Percentiles rank a stretch among this genome's conserved stretches.
These are phyloP conservation scores for Orbilia javanica DNA, from an alignment of 2,329 filamentous ascomycete genomes.

Conservation along the genomic window DNA sequence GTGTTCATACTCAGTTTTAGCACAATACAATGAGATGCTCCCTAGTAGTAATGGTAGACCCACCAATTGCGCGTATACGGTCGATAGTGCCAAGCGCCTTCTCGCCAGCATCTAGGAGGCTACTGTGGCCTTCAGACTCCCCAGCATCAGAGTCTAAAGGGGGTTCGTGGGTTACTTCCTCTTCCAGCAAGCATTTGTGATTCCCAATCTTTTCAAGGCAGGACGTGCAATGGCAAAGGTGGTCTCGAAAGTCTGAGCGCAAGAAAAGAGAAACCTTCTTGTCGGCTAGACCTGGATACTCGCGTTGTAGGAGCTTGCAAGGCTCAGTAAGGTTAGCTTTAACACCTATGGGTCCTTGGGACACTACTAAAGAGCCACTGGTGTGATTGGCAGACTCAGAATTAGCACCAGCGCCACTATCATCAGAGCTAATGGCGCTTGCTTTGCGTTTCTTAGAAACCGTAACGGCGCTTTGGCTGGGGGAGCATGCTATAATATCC, in stretches of 20 bases:
- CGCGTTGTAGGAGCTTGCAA: constrained; percentile 50
- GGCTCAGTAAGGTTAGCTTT: not conserved
- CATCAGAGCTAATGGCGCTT: constrained; percentile 54
- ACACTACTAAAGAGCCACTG: not conserved
- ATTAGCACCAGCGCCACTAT: not conserved
- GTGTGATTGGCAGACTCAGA: not conserved
- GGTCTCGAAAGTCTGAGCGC: constrained; percentile 80
- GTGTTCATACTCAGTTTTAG: not conserved
- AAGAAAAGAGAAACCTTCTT: constrained; percentile 82
- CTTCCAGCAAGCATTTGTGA: constrained; percentile 87
- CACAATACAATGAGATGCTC: not conserved
- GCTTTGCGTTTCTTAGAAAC: constrained; percentile 23
- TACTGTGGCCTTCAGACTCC: constrained; percentile 79
- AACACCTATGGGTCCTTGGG: not conserved
- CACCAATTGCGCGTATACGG: constrained; percentile 82
- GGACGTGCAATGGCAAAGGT: constrained; percentile 83
- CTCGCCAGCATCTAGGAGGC: constrained; percentile 89
- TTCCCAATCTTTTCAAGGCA: constrained; percentile 80
- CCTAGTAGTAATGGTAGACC: not conserved
- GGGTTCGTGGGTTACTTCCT: constrained; percentile 94
- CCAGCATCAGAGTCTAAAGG: constrained; percentile 75
- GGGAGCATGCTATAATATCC: not conserved
- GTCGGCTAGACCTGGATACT: constrained; percentile 41
- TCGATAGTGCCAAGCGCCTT: constrained; percentile 92
- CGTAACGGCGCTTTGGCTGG: constrained; percentile 45